A percentile compares a stretch with the other conserved stretches of the same genome.
Conservation (phyloP, 2,329 filamentous ascomycete genomes). For the Helminthosporium solani region DNA sequence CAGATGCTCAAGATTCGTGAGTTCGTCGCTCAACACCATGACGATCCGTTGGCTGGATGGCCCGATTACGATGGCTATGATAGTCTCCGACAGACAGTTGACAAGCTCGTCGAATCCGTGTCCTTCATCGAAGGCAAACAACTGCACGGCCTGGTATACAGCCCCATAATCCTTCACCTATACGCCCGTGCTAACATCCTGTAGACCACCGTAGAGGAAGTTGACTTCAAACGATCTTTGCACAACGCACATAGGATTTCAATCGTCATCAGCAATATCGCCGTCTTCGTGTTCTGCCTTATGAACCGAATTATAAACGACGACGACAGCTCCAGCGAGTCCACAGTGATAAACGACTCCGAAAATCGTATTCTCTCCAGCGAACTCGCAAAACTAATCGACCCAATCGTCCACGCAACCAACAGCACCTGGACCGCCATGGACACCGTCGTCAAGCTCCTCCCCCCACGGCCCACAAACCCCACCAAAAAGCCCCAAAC, state of each 20-base stretch:
- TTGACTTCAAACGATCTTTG: not conserved
- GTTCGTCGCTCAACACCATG: too few relatives aligned
- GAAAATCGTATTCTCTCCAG: constrained; percentile 8
- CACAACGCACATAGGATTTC: constrained; percentile 6
- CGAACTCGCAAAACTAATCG: constrained; percentile 18
- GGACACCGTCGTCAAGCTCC: constrained; percentile 2
- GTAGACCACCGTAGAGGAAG: not conserved
- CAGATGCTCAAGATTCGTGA: too few relatives aligned
- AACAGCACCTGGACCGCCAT: constrained; percentile 15
- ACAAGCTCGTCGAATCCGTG: too few relatives aligned
- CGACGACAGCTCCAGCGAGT: constrained; percentile 9
- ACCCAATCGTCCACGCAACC: constrained; percentile 15
- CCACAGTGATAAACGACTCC: constrained; percentile 5
- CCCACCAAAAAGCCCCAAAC: not conserved
- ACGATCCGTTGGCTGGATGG: too few relatives aligned
- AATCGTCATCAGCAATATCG: constrained; percentile 9
- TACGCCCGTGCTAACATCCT: not conserved
- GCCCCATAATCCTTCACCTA: too few relatives aligned
- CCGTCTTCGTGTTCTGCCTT: constrained; percentile 10
- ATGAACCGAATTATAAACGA: constrained; percentile 14
- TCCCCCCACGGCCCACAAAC: too few relatives aligned
- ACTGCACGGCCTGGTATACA: too few relatives aligned
- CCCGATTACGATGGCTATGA: too few relatives aligned
- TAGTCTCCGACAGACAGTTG: too few relatives aligned
- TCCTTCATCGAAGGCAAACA: too few relatives aligned